Evolutionary conservation across 2,329 filamentous ascomycete genomes (phyloP), one percentile per base, ranked within the genome.

Genomic region (Coniochaeta ligniaria): DNA sequence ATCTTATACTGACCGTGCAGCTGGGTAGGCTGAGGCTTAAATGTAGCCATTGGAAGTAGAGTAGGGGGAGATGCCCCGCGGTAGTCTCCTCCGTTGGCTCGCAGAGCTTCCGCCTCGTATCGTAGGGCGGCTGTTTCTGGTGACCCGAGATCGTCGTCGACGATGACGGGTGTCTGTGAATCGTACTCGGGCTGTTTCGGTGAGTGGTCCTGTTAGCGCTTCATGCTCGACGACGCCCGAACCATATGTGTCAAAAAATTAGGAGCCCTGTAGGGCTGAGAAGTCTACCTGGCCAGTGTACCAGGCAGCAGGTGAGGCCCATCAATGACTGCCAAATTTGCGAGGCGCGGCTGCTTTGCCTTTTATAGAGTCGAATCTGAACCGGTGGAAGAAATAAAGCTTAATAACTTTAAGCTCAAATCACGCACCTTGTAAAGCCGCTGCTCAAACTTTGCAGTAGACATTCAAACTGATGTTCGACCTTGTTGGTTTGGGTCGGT

Each of bases 41-140:
- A 93, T 76, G 88, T 88, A 75, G 90, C 89, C 89, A 93, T 93
- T 76, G 89, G 86, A 77, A 90, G 78, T 70, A 86, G 74, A 73
- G 77, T 74, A 73, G 73, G 79, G 72, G 81, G 80, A 76, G 78
- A 85, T 76, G 80, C 85, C 80, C 79, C 78, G 69, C 74, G 75
- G 73, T 77, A 77, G 74, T 76, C 78, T 73, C 79, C 79, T 69
- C 80, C 80, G 77, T 78, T 80, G 65, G 75, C 78, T 75, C 76
- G 77, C 65, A 76, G 78, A 50, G 79, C 78, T 69, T 77, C 81
- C 73, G 84, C 81, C 74, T 84, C 82, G 77, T 83, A 82, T 65
- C 77, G 76, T 60, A 85, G 78, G 50, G 79, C 80, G 64, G 83
- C 73, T 59, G 82, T 84, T 66, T 84, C 80, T 57, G 82, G 82